Base-by-base conservation (phyloP, 2,329 filamentous ascomycete species). In the Fusarium begoniae region DNA sequence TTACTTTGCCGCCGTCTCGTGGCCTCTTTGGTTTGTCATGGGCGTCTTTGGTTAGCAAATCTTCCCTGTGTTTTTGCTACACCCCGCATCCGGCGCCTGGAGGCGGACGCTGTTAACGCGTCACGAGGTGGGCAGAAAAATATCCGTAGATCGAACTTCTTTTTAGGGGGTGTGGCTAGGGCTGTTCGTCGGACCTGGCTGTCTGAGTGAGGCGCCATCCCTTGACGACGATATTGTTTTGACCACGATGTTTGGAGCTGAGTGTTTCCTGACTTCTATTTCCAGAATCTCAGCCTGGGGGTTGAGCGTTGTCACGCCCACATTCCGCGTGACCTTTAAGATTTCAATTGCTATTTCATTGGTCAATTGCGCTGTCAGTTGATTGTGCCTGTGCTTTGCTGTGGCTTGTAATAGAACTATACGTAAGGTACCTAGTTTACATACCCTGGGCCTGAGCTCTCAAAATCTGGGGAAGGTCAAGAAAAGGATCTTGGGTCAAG, bases 41-140 rank as follows among this genome's bases (percentile, higher is more conserved):
- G 73, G 74, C 73, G 54, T 63, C 63, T 66, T 72, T 63, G 63
- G 69, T 77, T 78, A 78, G 65, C 72, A 76, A 77, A 77, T 75
- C 58, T 75, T 74, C 68, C 66, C 50, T 72, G 70, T 45, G 68
- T 35, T 70, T 51, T 41, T 41, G 67, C 73, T 78, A 67, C 75
- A 78, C 77, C 77, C 77, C 77, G 77, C 77, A 78, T 77, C 76
- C 75, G 65, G 72, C 67, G 74, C 72, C 74, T 75, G 64, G 47
- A 70, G 61, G 54, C 64, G 72, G 72, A 69, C 61, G 65, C 60
- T 63, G 65, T 74, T 71, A 67, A 78, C 64, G 72, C 74, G 72
- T 78, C 77, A 78, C 77, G 75, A 78, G 77, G 72, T 48, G 50
- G 45, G 62, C 71, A 78, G 65, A 73, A 74, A 77, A 72, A 63